A percentile compares a stretch with the other conserved stretches of the same genome.
These are phyloP conservation scores for Ilyonectria mors-panacis DNA, from an alignment of 2,329 filamentous ascomycete species.

Conservation along the genomic window DNA sequence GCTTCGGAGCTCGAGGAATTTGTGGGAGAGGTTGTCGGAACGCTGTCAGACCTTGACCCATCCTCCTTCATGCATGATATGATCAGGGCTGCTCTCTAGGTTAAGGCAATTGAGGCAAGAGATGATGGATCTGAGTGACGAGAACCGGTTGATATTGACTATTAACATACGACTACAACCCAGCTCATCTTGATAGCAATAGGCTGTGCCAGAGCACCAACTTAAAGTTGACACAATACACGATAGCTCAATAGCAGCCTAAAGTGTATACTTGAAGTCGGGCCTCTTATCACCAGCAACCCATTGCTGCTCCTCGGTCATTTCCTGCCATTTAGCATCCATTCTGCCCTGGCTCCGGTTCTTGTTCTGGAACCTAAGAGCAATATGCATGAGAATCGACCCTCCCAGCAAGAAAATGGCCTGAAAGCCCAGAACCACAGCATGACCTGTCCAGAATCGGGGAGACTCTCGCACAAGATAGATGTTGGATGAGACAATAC, in stretches of 20 bases:
- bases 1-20: too few relatives aligned
- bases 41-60: too few relatives aligned
- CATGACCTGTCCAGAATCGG: slow-evolving; percentile 67
- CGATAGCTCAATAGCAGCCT: neutral
- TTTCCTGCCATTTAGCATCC: neutral
- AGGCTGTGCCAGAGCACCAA: too few relatives aligned
- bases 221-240: too few relatives aligned
- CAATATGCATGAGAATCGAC: slow-evolving; percentile 71
- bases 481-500: slow-evolving; percentile 75
- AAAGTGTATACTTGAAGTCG: neutral
- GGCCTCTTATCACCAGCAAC: neutral
- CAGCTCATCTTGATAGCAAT: too few relatives aligned
- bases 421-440: slow-evolving; percentile 75
- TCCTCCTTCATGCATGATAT: too few relatives aligned
- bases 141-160: too few relatives aligned
- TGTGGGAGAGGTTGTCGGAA: too few relatives aligned
- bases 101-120: too few relatives aligned
- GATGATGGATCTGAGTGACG: too few relatives aligned
- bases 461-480: slow-evolving; percentile 60
- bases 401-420: slow-evolving; percentile 75
- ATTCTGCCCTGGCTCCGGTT: neutral
- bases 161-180: too few relatives aligned
- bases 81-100: too few relatives aligned
- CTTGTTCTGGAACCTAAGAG: slow-evolving; percentile 55
- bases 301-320: neutral